Evolutionary conservation across 108 stramenopile genomes (phyloP), one percentile per base, ranked within the genome.

Genomic region (Fragilaria crotonensis): DNA sequence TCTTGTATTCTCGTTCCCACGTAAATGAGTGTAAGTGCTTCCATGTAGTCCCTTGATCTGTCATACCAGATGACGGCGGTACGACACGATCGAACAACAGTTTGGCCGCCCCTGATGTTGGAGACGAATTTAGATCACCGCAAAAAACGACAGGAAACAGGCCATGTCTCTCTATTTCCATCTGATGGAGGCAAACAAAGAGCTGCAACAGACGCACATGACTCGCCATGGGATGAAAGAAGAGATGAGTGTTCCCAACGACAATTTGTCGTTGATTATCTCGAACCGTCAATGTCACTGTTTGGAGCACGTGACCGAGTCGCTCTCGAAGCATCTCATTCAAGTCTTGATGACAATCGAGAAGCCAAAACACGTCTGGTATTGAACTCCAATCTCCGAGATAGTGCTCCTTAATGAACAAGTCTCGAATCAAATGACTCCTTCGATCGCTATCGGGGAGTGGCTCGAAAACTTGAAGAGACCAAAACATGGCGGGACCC

Each of bases 401-500:
- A 21, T 76, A 53, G 5, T 71, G 49, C 14, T 50, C 60, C 21
- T 48, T 20, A 45, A 65, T 52, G 26, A 84, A 72, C 72, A 84
- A 49, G 20, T 79, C 75, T 3, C 61, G 56, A 23, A 83, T 64
- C 41, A 25, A 66, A 68, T 11, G 67, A 54, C 4, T 66, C 53
- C 66, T 70, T 68, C 25, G 70, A 68, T 3, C 46, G 45, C 11
- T 33, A 33, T 70, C 60, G 18, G 57, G 48, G 9, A 70, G 68
- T 1, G 32, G 33, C 46, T 87, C 80, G 56, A 89, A 85, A 14
- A 51, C 55, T 20, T 75, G 49, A 28, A 66, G 22, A 0, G 73
- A 80, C 81, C 81, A 85, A 59, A 89, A 85, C 9, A 72, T 67
- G 26, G 83, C 87, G 49, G 77, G 79, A 18, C 87, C 87, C 64